Evolutionary conservation across 768 basidiomycete species (phyloP).

Genomic region (Calocybe cyanea): DNA sequence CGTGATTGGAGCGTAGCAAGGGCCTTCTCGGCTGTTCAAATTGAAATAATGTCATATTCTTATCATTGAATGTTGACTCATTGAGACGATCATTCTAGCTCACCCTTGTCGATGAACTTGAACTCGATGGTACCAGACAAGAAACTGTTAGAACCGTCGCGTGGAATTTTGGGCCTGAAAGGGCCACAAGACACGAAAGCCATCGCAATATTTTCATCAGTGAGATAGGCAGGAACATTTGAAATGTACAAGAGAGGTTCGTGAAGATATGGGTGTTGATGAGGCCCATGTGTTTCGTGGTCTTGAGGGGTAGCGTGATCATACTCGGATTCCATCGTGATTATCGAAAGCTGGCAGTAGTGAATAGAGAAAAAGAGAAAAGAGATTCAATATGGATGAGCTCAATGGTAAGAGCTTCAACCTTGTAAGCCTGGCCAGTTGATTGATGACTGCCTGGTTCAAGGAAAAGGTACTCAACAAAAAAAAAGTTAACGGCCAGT

Average conservation of each 20-base stretch:
- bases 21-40: conserved; percentile 75
- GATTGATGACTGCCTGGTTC: conserved; percentile 22
- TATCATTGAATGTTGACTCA: conserved; percentile 1
- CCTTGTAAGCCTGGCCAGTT: conserved; percentile 19
- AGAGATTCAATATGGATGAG: conserved; percentile 13
- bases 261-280: conserved; percentile 80
- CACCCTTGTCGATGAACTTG: conserved; percentile 77
- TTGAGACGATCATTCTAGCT: conserved; percentile 18
- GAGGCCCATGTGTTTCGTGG: conserved; percentile 29
- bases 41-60: conserved; percentile 7
- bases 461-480: conserved; percentile 8
- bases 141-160: conserved; percentile 49
- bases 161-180: conserved; percentile 72
- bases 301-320: conserved; percentile 27
- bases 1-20: conserved; percentile 79
- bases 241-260: conserved; percentile 82
- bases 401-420: conserved; percentile 1
- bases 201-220: conserved; percentile 73
- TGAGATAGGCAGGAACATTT: conserved; percentile 66
- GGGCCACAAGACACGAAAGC: conserved; percentile 75
- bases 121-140: conserved; percentile 81
- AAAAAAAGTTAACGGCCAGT: conserved; percentile 15
- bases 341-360: conserved; percentile 21
- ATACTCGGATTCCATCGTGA: conserved; percentile 45
- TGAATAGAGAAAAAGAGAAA: conserved; percentile 13